Percentiles rank a stretch among this genome's conserved stretches.
These are phyloP conservation scores for Tritrichomonas foetus DNA, from an alignment of 208 protist species.

Conservation along the genomic window DNA sequence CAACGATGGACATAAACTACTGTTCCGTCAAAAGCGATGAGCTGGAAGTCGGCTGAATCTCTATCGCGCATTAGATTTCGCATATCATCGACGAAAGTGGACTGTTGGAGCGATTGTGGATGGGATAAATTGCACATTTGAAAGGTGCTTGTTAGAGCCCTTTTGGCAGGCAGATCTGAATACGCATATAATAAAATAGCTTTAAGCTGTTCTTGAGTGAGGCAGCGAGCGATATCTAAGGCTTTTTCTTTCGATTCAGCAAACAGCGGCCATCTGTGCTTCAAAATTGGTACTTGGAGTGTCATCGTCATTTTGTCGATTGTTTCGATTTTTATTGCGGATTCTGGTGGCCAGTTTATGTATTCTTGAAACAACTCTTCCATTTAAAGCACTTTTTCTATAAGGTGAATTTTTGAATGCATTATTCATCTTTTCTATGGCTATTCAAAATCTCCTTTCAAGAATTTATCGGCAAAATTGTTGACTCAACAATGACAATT, in stretches of 20 bases:
- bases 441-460: no score
- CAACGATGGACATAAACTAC: neutral
- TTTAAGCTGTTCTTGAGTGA: neutral
- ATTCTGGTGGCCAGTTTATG: neutral
- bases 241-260: neutral
- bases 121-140: neutral
- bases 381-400: no score
- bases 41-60: neutral
- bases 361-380: no score
- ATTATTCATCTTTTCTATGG: no score
- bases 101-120: neutral
- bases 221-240: neutral
- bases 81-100: conserved; percentile 22
- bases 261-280: neutral
- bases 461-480: no score
- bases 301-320: neutral
- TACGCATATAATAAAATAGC: conserved; percentile 12
- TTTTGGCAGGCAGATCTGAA: neutral
- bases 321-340: neutral
- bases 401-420: no score
- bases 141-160: neutral
- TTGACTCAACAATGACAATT: no score
- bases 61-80: neutral
- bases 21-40: neutral
- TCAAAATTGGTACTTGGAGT: conserved; percentile 5